Evolutionary conservation across 2,329 filamentous ascomycete species (phyloP).

Genomic region (Beauveria sp.): DNA sequence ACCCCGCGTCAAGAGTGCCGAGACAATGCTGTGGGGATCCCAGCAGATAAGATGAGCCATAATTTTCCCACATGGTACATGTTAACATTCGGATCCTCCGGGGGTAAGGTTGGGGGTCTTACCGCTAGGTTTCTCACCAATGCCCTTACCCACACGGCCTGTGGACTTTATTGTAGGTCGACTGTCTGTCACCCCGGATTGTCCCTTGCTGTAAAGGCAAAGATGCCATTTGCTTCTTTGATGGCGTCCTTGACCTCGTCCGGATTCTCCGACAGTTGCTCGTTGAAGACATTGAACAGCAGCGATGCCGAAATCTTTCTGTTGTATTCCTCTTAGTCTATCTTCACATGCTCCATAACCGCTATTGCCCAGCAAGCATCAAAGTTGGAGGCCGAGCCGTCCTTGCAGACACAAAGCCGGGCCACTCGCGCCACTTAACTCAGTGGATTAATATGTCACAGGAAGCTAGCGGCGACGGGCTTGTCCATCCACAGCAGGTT

Average conservation of each 20-base stretch:
- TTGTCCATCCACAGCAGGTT: neutral
- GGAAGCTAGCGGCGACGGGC: neutral
- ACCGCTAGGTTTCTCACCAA: constrained; percentile 71
- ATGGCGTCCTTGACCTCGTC: constrained; percentile 71
- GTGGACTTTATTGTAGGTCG: constrained; percentile 67
- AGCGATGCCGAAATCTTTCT: constrained; percentile 75
- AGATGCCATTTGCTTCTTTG: constrained; percentile 72
- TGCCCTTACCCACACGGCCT: constrained; percentile 67
- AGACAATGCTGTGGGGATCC: neutral
- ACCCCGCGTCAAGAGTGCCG: neutral
- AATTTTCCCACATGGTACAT: neutral
- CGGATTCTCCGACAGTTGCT: constrained; percentile 54
- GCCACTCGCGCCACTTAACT: neutral
- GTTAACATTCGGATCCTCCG: neutral
- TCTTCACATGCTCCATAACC: constrained; percentile 4
- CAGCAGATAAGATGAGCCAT: neutral
- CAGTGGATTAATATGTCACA: neutral
- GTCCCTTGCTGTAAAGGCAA: constrained; percentile 83
- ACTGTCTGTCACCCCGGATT: constrained; percentile 66
- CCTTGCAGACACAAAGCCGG: neutral
- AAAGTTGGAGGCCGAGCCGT: neutral
- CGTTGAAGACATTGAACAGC: constrained; percentile 76
- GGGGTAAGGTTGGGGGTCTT: constrained; percentile 21
- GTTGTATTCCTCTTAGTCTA: neutral
- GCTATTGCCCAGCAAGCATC: neutral